A percentile compares a stretch with the other conserved stretches of the same genome.
phyloP scores from a whole-genome alignment of 2,329 filamentous ascomycete species.

The Massarina eburnea region DNA sequence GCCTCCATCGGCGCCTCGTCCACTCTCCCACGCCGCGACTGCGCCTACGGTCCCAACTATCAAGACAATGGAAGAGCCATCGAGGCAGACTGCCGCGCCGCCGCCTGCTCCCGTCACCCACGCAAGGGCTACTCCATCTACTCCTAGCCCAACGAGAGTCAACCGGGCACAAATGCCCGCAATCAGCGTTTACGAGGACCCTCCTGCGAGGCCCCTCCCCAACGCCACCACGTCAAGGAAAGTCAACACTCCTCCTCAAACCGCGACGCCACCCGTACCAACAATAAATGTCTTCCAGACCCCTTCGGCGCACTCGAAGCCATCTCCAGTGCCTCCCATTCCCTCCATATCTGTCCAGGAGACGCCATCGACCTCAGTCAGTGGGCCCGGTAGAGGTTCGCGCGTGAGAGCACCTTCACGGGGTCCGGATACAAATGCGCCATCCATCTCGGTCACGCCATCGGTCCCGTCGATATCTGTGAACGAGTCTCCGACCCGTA shows the following conservation, averaged over 20 bases:
- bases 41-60: conserved; percentile 54
- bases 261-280: conserved; percentile 28
- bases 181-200: conserved; percentile 31
- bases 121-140: conserved; percentile 31
- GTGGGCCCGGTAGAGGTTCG: conserved; percentile 12
- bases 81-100: conserved; percentile 9
- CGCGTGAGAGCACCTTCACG: conserved; percentile 16
- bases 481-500: conserved; percentile 16
- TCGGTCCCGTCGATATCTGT: conserved; percentile 20
- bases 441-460: conserved; percentile 19
- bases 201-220: conserved; percentile 30
- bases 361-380: conserved; percentile 28
- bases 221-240: conserved; percentile 26
- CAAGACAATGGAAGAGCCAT: conserved; percentile 46
- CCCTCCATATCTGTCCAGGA: conserved; percentile 29
- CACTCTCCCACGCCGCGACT: conserved; percentile 42
- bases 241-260: conserved; percentile 28
- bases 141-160: conserved; percentile 22
- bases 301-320: conserved; percentile 25
- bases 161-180: conserved; percentile 20
- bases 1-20: conserved; percentile 23
- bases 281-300: conserved; percentile 56
- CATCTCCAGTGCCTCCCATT: conserved; percentile 27
- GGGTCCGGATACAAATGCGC: conserved; percentile 21
- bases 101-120: conserved; percentile 29